Base-by-base conservation (phyloP, 2,329 filamentous ascomycete species). In the Zasmidium citrigriseum region DNA sequence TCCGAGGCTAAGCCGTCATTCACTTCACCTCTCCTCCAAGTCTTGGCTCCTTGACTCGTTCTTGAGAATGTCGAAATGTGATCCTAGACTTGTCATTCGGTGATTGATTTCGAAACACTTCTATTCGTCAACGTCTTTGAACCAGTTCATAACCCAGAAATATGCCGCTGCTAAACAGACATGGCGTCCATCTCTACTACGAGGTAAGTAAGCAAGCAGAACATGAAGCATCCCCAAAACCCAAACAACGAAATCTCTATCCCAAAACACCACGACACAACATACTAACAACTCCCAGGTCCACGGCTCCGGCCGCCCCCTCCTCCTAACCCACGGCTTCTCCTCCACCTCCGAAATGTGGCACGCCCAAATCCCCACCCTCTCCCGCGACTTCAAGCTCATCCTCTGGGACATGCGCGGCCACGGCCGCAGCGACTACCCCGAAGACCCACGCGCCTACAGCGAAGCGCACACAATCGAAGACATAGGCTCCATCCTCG, bases 261-360 rank as follows among this genome's bases (percentile, higher is more conserved):
- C n/a, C n/a, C n/a, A n/a, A n/a, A n/a, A n/a, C n/a, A n/a, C n/a
- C n/a, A n/a, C n/a, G n/a, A n/a, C n/a, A n/a, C n/a, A n/a, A n/a
- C n/a, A n/a, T n/a, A n/a, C n/a, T n/a, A n/a, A n/a, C n/a, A n/a
- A n/a, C n/a, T n/a, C n/a, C n/a, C 7, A 41, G 34, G 53, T 50
- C 18, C 53, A 55, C 22, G 53, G 53, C 21, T 24, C 46, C 34
- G 53, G 64, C 21, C 54, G 51, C 4, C 68, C 64, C 2, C 38
- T 69, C 11, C 34, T 69, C 16, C 62, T 70, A 16, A 65, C 64
- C 7, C 68, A 69, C 62, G 67, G 68, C 58, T 70, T 65, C 54
- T 67, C 66, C n/a, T 65, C 68, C 2, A 67, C 62, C 14, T 70
- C 64, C 12, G 63, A 55, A 24, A 68, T 69, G 66, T 70, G 67